These are phyloP conservation scores for Trametes polyzona DNA, from an alignment of 1,284 basidiomycete genomes.

Conservation along the genomic window DNA sequence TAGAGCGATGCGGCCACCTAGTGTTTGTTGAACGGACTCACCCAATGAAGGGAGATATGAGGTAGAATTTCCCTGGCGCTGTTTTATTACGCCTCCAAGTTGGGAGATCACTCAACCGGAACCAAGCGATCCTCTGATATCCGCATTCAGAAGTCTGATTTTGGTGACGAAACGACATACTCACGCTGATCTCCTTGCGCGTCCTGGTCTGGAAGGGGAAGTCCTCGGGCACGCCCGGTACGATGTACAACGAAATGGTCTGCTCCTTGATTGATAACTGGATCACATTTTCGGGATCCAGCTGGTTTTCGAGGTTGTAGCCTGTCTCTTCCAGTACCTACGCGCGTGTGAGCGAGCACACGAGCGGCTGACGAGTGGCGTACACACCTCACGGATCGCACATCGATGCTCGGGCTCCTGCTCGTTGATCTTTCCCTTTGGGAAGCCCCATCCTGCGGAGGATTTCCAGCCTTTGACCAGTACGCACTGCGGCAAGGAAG, in stretches of 20 bases:
- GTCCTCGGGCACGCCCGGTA: constrained; percentile 88
- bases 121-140: constrained; percentile 94
- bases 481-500: constrained; percentile 63
- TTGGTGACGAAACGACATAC: constrained; percentile 35
- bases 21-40: constrained; percentile 44
- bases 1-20: neutral
- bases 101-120: constrained; percentile 86
- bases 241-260: constrained; percentile 90
- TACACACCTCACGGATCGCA: constrained; percentile 85
- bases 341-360: constrained; percentile 7
- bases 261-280: constrained; percentile 91
- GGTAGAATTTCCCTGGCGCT: constrained; percentile 85
- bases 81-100: constrained; percentile 88
- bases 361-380: neutral
- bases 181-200: constrained; percentile 97
- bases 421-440: constrained; percentile 99
- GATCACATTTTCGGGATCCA: constrained; percentile 76
- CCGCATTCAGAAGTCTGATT: constrained; percentile 13
- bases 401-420: constrained; percentile 84
- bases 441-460: constrained; percentile 97
- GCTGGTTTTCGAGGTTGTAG: constrained; percentile 78
- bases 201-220: constrained; percentile 93
- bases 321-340: constrained; percentile 95
- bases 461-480: constrained; percentile 98
- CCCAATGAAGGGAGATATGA: constrained; percentile 95